A percentile compares a stretch with the other conserved stretches of the same genome.
Conservation (phyloP, 805 yeast genomes). For the Kuraishia borneana region DNA sequence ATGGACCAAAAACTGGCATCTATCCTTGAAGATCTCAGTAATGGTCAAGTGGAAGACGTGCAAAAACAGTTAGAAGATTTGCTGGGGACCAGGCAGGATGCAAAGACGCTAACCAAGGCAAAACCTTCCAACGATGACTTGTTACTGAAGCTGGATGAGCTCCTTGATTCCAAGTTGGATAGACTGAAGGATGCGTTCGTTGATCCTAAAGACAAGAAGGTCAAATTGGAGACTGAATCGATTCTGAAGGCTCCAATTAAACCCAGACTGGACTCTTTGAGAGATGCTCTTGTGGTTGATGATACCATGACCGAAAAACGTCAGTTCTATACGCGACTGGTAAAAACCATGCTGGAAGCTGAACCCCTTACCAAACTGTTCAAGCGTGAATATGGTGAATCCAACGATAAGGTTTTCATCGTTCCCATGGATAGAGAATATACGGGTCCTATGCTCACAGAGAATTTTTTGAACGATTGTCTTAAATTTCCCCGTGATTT, state of each 20-base stretch:
- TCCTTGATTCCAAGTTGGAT: neutral
- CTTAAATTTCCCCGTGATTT: slow-evolving; percentile 8
- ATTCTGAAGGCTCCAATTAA: neutral
- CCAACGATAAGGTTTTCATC: neutral
- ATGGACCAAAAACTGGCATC: neutral
- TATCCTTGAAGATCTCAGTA: neutral
- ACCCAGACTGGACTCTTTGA: neutral
- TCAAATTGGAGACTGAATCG: neutral
- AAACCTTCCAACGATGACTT: neutral
- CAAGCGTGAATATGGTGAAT: neutral
- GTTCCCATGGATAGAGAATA: slow-evolving; percentile 1
- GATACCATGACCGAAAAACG: neutral
- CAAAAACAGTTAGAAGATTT: neutral
- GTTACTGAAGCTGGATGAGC: neutral
- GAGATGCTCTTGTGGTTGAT: neutral
- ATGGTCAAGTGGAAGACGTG: neutral
- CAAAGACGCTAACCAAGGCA: neutral
- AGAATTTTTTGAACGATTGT: slow-evolving; percentile 1
- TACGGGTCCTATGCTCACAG: slow-evolving; percentile 3
- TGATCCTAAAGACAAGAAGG: neutral
- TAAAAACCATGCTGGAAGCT: neutral
- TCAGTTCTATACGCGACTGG: neutral
- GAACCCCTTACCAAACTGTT: neutral
- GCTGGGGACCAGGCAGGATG: neutral
- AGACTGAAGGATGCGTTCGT: neutral